Base-by-base conservation (phyloP, 306 rosid genomes). In the Gleditsia sinensis region DNA sequence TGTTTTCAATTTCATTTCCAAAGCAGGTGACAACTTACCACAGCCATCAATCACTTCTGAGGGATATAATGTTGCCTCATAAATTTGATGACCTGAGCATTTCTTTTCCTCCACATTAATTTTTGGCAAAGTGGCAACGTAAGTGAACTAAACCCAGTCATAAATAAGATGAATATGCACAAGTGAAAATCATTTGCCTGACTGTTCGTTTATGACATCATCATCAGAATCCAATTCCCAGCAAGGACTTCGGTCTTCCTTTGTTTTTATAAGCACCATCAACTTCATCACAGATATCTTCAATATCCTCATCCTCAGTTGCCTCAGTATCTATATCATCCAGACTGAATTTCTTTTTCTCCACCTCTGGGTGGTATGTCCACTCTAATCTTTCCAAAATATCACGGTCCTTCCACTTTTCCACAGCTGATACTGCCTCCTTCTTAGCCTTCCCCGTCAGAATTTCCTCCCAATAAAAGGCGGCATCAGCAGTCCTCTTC, bases 321-420 rank as follows among this genome's bases (percentile, higher is more conserved):
- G 83, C 81, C 50, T 71, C 83, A 34, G 33, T 23, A 43, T 53
- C 55, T 13, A 25, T 57, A 72, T 71, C 85, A 60, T 82, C 82
- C 59, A 43, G 45, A 46, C 32, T 54, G 55, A 11, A 53, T 54
- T 60, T 61, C 67, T 56, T 65, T 67, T 73, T 72, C 73, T 85
- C 89, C 67, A 71, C 80, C 42, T 75, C 85, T 4, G 90, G 90
- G 17, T 86, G 82, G 58, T 93, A 93, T 23, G 80, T 84, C 97
- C 97, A 93, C 78, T 93, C 98, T 74, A 93, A 82, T 69, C 88
- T 76, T 83, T 86, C 81, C 67, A 93, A 85, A 59, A 91, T 79
- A 80, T 93, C 94, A 1, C 86, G 69, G 77, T 93, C 97, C 57
- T 86, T 91, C 98, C 97, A 93, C 62, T 89, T 93, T 55, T 88